Base-by-base conservation (phyloP, 2,329 filamentous ascomycete species). In the Epichloe gansuensis region DNA sequence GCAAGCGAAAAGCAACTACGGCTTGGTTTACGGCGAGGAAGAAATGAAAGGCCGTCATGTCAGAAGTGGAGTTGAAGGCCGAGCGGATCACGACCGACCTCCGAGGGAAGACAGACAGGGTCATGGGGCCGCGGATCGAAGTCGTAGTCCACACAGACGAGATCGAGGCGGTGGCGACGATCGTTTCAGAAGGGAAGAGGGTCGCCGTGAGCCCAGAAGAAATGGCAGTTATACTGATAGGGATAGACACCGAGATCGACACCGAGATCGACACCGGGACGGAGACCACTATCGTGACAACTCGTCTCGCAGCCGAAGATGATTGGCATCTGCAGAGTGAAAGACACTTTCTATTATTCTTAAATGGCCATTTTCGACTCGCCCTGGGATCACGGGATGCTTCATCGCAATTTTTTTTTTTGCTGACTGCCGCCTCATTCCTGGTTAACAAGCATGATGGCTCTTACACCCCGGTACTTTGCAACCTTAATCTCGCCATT, bases 11-110 rank as follows among this genome's bases (percentile, higher is more conserved):
- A 67, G 77, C 50, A 73, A 76, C 25, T 95, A 94, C 63, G 78
- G 80, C 51, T 90, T 94, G 81, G 83, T 95, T 0, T 88, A 94
- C 64, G 85, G 88, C 55, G 82, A 85, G 51, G 79, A 85, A 50
- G 83, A 87, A 55, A 76, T 85, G 67, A 75, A 75, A 49, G 74
- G 73, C 25, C 71, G 73, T 28, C 70, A 77, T 47, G 69, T 71
- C 50, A 70, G 67, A 41, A 68, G 71, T 39, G 66, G 64, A 4
- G 64, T 15, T 21, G 47, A 65, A 17, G 62, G 64, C 3, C 59
- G 57, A 9, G 48, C 23, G 43, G 43, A 23, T 49, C 62, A 58
- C 35, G 62, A 58, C 48, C 55, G 60, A 23, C 45, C 54, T 45
- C 42, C 55, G 43, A 49, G 34, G 34, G 42, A 47, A 35, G 54